Base-by-base conservation (phyloP, 2,329 filamentous ascomycete species). In the Calcarisporium arbuscula region DNA sequence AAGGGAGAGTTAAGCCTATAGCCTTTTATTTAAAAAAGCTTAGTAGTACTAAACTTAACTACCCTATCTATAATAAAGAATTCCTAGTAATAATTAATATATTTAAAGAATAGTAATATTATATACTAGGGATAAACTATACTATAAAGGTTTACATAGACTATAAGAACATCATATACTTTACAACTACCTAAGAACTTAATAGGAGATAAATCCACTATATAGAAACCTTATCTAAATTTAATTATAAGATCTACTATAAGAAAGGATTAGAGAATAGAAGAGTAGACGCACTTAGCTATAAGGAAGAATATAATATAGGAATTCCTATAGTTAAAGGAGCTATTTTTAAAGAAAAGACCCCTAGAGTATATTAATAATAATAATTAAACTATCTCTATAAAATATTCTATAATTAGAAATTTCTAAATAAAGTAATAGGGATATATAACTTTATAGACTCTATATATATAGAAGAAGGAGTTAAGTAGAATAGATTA, bases 21-120 rank as follows among this genome's bases (percentile, higher is more conserved):
- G 18, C 11, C 15, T 43, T 45, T 27, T 43, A 38, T 17, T 50
- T 29, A 11, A 45, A 46, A 15, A 46, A 51, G 30, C 22, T 51
- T 17, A 25, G 45, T 31, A 36, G 10, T 28, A 9, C 33, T 38
- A 20, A 51, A 39, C 23, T 49, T 22, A 52, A 53, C 10, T 52
- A 52, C 20, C 14, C 21, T 17, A 48, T 49, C 8, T 44, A 50
- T 28, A 34, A 50, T 31, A 48, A 50, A 32, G 38, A 49, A 44
- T 44, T 53, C 18, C 30, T 50, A 12, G 23, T 28, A 6, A 51
- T 53, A 18, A 32, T 49, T 28, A 42, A 49, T 30, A n/a, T 25
- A 12, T 47, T 51, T 39, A 45, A 52, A 18, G 36, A 51, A 43
- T 53, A 43, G 21, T 31, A 32, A 40, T 35, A 48, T 14, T 50